phyloP scores from a whole-genome alignment of 2,329 filamentous ascomycete species.

The Rutstroemia sp. region DNA sequence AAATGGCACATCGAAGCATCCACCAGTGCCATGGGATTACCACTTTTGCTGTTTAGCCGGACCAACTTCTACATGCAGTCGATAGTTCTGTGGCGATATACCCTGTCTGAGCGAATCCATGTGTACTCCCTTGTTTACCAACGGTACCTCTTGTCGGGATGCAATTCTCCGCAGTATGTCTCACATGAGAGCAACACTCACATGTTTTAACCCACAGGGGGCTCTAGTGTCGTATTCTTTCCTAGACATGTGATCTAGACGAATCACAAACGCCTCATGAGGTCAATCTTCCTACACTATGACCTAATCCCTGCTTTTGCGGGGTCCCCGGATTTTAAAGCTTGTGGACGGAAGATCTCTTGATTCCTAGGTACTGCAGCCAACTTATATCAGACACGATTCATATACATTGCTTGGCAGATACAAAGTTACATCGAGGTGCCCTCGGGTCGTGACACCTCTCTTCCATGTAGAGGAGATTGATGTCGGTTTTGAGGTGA shows the following conservation, averaged over 20 bases:
- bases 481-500: neutral
- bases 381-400: neutral
- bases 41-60: too few relatives aligned
- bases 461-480: too few relatives aligned
- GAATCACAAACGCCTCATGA: neutral
- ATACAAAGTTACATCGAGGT: neutral
- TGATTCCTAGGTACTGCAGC: neutral
- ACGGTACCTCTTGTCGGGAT: neutral
- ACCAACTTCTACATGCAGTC: too few relatives aligned
- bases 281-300: neutral
- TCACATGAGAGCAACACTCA: neutral
- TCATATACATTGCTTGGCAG: constrained; percentile 4
- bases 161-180: neutral
- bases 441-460: neutral
- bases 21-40: too few relatives aligned
- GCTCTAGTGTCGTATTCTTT: neutral
- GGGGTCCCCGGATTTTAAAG: constrained; percentile 2
- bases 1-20: too few relatives aligned
- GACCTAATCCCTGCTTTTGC: neutral
- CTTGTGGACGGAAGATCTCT: constrained; percentile 5
- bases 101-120: too few relatives aligned
- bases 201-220: neutral
- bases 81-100: too few relatives aligned
- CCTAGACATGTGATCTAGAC: neutral
- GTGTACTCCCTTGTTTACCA: too few relatives aligned